These are phyloP conservation scores for Rhodomyrtus psidioides DNA, from an alignment of 441 rosid species.

Conservation along the genomic window DNA sequence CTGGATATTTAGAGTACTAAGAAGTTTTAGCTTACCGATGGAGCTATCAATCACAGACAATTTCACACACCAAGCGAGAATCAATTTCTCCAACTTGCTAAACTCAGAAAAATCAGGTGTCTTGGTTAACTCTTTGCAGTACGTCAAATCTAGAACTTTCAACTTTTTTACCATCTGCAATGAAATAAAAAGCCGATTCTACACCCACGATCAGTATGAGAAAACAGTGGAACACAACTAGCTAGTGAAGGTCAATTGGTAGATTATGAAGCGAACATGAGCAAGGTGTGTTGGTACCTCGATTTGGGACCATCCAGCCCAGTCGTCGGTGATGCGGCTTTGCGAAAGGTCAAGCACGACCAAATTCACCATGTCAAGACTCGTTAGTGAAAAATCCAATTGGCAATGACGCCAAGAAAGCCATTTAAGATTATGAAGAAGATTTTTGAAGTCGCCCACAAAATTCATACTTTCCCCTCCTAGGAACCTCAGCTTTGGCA, in stretches of 20 bases:
- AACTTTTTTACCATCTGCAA: not conserved
- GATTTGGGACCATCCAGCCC: not conserved
- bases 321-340: not conserved
- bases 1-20: not conserved
- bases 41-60: not conserved
- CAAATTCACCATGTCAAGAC: not conserved
- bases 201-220: not conserved
- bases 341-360: not conserved
- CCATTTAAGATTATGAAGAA: rapidly evolving
- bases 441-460: rapidly evolving
- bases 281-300: not conserved
- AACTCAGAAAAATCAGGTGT: not conserved
- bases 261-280: not conserved
- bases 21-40: not conserved
- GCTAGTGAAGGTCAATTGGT: not conserved
- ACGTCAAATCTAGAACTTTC: not conserved
- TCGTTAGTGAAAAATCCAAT: rapidly evolving
- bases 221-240: not conserved
- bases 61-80: not conserved
- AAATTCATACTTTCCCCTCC: not conserved
- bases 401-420: not conserved
- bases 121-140: not conserved
- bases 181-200: not conserved
- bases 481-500: not conserved
- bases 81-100: not conserved